Conservation (phyloP, 495 filamentous ascomycete species). For the Penicillium subrubescens region DNA sequence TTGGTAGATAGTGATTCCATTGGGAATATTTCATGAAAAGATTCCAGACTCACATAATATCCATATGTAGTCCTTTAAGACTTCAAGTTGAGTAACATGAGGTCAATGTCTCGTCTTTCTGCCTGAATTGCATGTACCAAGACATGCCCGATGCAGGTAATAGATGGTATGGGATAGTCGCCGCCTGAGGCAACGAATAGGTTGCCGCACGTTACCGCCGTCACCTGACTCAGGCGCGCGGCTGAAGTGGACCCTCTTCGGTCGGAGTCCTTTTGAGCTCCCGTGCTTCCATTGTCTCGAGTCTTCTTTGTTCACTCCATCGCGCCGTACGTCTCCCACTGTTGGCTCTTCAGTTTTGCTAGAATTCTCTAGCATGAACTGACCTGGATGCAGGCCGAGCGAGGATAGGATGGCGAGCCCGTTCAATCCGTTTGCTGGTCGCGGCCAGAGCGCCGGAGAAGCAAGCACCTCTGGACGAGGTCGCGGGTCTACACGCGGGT, state of each 20-base stretch:
- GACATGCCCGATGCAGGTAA: not conserved
- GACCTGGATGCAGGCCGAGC: constrained; percentile 24
- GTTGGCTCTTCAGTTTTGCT: not conserved
- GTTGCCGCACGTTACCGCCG: not conserved
- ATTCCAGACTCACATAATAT: not conserved
- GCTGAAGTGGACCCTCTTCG: constrained; percentile 18
- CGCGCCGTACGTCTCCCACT: constrained; percentile 2
- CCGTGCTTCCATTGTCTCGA: constrained; percentile 8
- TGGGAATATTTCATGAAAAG: not conserved
- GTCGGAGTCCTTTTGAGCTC: constrained; percentile 12
- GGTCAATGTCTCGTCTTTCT: not conserved
- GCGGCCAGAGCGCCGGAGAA: constrained; percentile 13
- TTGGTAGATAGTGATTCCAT: constrained; percentile 17
- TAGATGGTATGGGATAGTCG: not conserved
- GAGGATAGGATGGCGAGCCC: constrained; percentile 44
- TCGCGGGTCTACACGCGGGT: constrained; percentile 29
- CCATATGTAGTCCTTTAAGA: too few relatives aligned
- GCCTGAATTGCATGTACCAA: not conserved
- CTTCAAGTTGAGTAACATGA: too few relatives aligned
- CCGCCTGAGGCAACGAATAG: not conserved
- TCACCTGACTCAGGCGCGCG: constrained; percentile 12
- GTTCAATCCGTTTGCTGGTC: constrained; percentile 35
- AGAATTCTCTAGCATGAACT: constrained; percentile 18
- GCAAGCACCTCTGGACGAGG: constrained; percentile 27
- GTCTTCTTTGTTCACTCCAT: not conserved